Evolutionary conservation across 192 early-diverging fungal genomes (phyloP), one percentile per base, ranked within the genome.

Genomic region (Pecoramyces ruminantium): DNA sequence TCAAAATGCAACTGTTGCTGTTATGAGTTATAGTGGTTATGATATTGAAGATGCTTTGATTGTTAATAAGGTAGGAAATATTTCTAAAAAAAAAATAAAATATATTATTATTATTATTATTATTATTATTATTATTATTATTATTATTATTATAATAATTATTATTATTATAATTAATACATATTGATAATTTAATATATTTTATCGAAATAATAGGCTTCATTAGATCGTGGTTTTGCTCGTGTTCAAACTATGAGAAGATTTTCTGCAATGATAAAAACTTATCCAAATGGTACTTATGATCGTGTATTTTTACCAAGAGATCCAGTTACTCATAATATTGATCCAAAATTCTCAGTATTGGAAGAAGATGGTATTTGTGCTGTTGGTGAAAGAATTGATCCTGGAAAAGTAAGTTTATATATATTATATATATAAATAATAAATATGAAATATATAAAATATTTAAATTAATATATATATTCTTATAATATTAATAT

Each of bases 21-120:
- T 99, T 77, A 98, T 99, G 96, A 93, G 91, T 88, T 97, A 97
- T 82, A 94, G 92, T 80, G 97, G 96, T 77, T 99, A 99, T 86
- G 95, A 99, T 91, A 96, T 97, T 88, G 97, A 99, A 87, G 97
- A 99, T 92, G 96, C 97, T 16, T 84, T 98, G 83, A 94, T 98
- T 15, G 84, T 98, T 78, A 98, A 98, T 88, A 96, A 94, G 87
- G 91, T 90, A 85, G 28, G 29, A 30, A 28, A 9, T 29, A 28
- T 77, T 78, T 38, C 3, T 6, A 58, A 4, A 9, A 8, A 29
- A 25, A 8, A 8, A 38, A 29, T 29, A 79, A 9, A 81, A 29
- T 58, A n/a, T n/a, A n/a, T n/a, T n/a, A n/a, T n/a, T n/a, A n/a
- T n/a, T n/a, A n/a, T n/a, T n/a, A n/a, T n/a, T n/a, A n/a, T n/a